phyloP scores from a whole-genome alignment of 116 monocot genomes.

The Cymodocea nodosa region DNA sequence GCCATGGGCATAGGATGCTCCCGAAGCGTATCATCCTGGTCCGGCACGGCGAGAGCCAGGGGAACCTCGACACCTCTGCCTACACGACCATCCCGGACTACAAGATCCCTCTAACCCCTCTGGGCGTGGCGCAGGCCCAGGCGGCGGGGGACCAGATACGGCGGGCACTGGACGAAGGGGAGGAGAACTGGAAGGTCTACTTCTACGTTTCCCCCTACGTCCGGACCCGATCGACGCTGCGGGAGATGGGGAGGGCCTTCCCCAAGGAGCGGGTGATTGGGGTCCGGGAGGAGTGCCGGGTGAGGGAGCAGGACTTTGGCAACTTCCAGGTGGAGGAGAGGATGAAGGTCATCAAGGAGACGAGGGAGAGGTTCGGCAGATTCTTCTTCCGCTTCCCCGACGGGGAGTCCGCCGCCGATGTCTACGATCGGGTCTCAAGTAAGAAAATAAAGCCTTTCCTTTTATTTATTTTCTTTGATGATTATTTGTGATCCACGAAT shows the following conservation, averaged over 20 bases:
- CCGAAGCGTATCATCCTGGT: constrained; percentile 85
- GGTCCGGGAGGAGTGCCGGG: constrained; percentile 75
- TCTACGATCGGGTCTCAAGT: constrained; percentile 85
- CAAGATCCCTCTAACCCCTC: constrained; percentile 57
- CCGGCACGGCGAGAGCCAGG: constrained; percentile 90
- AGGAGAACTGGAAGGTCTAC: constrained; percentile 56
- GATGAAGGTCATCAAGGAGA: constrained; percentile 72
- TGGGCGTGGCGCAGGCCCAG: constrained; percentile 54
- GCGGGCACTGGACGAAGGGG: constrained; percentile 6
- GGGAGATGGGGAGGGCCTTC: constrained; percentile 69
- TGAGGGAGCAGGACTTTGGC: constrained; percentile 92
- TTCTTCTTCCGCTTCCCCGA: constrained; percentile 98
- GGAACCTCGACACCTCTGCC: constrained; percentile 68
- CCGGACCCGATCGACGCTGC: constrained; percentile 58
- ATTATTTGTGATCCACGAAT: too few relatives aligned
- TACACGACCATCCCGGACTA: constrained; percentile 84
- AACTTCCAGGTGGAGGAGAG: constrained; percentile 90
- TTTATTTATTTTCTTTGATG: neutral
- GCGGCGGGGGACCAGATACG: constrained; percentile 30
- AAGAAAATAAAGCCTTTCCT: neutral
- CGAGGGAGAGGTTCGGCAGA: constrained; percentile 60
- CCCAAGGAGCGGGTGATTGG: constrained; percentile 44
- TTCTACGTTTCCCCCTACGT: constrained; percentile 95
- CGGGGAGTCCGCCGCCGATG: constrained; percentile 93
- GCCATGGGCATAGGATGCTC: constrained; percentile 13